Evolutionary conservation across 257 asterid genomes (phyloP).

Genomic region (Capsicum baccatum): DNA sequence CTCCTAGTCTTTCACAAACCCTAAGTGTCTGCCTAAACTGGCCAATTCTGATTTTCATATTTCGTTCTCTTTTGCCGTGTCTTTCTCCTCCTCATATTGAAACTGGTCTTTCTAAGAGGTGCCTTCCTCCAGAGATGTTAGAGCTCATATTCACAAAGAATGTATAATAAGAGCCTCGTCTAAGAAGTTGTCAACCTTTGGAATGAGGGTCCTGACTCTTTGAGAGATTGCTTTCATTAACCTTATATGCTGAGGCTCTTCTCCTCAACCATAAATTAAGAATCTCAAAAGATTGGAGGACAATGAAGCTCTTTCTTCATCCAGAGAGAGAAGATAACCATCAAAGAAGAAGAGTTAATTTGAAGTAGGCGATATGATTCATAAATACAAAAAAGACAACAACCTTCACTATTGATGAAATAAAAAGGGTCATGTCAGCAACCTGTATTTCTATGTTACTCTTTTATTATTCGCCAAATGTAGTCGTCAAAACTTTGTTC

Average conservation of each 20-base stretch:
- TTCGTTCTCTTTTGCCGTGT: neutral
- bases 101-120: neutral
- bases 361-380: neutral
- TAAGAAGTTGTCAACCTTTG: neutral
- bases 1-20: neutral
- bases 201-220: neutral
- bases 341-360: conserved; percentile 16
- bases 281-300: neutral
- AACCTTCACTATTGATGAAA: neutral
- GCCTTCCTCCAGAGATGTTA: neutral
- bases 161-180: neutral
- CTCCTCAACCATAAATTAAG: neutral
- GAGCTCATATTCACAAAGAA: neutral
- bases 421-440: neutral
- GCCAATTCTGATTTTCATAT: neutral
- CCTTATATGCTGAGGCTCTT: neutral
- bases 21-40: neutral
- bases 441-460: neutral
- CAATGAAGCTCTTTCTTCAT: neutral
- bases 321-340: neutral
- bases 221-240: neutral
- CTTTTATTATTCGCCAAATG: neutral
- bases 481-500: neutral
- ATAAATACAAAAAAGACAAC: neutral
- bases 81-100: neutral